Evolutionary conservation across 257 asterid species (phyloP).

Genomic region (Penstemon eatonii): DNA sequence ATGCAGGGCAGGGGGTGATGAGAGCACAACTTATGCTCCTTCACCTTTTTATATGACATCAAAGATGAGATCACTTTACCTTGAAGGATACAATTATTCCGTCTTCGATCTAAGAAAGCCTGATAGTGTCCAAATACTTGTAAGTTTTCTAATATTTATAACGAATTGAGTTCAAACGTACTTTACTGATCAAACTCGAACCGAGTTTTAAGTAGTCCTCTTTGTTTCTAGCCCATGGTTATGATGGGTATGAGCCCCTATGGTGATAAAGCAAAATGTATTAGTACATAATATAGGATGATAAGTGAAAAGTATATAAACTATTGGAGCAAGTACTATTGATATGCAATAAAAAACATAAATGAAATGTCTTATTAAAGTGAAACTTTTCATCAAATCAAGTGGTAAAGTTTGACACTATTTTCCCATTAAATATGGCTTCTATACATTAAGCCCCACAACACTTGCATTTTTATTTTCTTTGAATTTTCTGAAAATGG

Average conservation of each 20-base stretch:
- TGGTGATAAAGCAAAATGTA: no score
- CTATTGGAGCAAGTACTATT: background rate
- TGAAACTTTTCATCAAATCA: background rate
- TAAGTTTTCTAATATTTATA: conserved; percentile 18
- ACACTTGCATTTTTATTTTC: conserved; percentile 10
- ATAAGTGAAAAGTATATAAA: background rate
- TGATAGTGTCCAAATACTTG: conserved; percentile 88
- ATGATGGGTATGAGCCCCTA: no score
- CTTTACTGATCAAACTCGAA: no score
- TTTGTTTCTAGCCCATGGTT: no score
- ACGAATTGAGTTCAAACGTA: no score
- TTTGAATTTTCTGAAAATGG: conserved; percentile 23
- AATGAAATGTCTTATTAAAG: background rate
- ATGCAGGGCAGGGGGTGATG: conserved; percentile 95
- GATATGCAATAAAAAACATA: conserved; percentile 5
- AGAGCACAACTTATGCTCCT: conserved; percentile 95
- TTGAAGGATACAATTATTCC: conserved; percentile 89
- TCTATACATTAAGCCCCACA: conserved; percentile 1
- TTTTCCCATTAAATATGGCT: background rate
- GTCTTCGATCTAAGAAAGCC: conserved; percentile 78
- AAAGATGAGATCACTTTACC: conserved; percentile 83
- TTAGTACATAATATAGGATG: background rate
- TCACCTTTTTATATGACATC: conserved; percentile 92
- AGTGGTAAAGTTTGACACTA: background rate
- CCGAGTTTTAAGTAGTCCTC: no score